Evolutionary conservation across 2,329 filamentous ascomycete species (phyloP).

Genomic region (Cladophialophora yegresii): DNA sequence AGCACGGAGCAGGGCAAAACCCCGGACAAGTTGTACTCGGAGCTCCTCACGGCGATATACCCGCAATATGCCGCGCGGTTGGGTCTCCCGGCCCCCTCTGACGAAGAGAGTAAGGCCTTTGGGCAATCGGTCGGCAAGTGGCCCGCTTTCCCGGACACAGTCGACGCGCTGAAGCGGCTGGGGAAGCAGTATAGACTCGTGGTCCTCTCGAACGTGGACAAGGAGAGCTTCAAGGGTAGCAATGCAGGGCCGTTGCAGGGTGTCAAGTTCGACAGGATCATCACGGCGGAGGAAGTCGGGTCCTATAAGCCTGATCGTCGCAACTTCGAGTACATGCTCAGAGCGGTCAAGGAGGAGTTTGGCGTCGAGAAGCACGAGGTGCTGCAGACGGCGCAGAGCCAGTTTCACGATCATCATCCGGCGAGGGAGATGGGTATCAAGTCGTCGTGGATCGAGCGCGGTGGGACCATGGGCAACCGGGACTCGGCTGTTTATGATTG

Average conservation of each 20-base stretch:
- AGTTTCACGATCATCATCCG: slow-evolving; percentile 67
- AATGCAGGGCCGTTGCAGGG: slow-evolving; percentile 54
- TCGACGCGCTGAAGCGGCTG: slow-evolving; percentile 55
- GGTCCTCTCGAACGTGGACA: slow-evolving; percentile 60
- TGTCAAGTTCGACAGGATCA: slow-evolving; percentile 62
- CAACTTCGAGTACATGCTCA: slow-evolving; percentile 69
- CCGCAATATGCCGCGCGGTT: slow-evolving; percentile 15
- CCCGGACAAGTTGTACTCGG: slow-evolving; percentile 17
- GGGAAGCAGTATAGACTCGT: slow-evolving; percentile 57
- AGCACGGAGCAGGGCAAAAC: slow-evolving; percentile 13
- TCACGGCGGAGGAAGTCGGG: slow-evolving; percentile 71
- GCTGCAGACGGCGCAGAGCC: slow-evolving; percentile 67
- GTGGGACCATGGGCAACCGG: slow-evolving; percentile 47
- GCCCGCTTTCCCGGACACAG: slow-evolving; percentile 60
- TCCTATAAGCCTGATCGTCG: slow-evolving; percentile 66
- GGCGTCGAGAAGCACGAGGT: slow-evolving; percentile 60
- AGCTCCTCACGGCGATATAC: slow-evolving; percentile 21
- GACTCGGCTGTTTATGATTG: slow-evolving; percentile 55
- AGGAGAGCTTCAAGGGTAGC: slow-evolving; percentile 52
- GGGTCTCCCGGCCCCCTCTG: slow-evolving; percentile 2
- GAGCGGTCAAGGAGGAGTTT: slow-evolving; percentile 51
- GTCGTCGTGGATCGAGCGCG: slow-evolving; percentile 64
- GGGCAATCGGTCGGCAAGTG: slow-evolving; percentile 53
- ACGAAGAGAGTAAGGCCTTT: slow-evolving; percentile 49
- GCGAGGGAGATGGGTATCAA: slow-evolving; percentile 60